Conservation (phyloP, 2,329 filamentous ascomycete species). For the Calonectria multiphialidica region DNA sequence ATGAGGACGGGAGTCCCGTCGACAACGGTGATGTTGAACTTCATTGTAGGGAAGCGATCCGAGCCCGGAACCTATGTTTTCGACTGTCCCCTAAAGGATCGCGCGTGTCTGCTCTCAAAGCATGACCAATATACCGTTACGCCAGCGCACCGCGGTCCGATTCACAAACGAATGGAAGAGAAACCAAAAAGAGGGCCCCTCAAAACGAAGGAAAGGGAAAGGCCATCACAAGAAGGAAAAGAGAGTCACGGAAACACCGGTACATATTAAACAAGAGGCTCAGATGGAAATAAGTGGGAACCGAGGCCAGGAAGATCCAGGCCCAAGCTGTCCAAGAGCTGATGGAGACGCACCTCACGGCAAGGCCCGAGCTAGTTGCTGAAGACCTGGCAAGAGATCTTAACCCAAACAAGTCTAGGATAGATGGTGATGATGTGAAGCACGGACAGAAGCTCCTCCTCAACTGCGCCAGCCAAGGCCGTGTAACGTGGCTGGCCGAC, state of each 20-base stretch:
- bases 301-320: background rate
- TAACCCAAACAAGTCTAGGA: background rate
- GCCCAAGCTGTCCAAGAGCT: slow-evolving; percentile 1
- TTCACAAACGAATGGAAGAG: background rate
- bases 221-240: background rate
- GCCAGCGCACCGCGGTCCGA: background rate
- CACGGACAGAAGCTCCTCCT: background rate
- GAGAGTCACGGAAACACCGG: background rate
- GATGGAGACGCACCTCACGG: background rate
- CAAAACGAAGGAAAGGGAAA: background rate
- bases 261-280: background rate
- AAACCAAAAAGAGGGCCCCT: background rate
- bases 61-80: background rate
- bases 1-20: slow-evolving; percentile 41
- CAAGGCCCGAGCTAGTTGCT: slow-evolving; percentile 2
- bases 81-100: background rate
- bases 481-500: background rate
- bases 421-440: background rate
- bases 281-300: slow-evolving; percentile 4
- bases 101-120: background rate
- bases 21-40: slow-evolving; percentile 21
- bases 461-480: background rate
- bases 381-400: background rate
- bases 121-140: background rate
- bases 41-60: background rate